Evolutionary conservation across 768 basidiomycete species (phyloP).

Genomic region (Chlorophyllum brunneum): DNA sequence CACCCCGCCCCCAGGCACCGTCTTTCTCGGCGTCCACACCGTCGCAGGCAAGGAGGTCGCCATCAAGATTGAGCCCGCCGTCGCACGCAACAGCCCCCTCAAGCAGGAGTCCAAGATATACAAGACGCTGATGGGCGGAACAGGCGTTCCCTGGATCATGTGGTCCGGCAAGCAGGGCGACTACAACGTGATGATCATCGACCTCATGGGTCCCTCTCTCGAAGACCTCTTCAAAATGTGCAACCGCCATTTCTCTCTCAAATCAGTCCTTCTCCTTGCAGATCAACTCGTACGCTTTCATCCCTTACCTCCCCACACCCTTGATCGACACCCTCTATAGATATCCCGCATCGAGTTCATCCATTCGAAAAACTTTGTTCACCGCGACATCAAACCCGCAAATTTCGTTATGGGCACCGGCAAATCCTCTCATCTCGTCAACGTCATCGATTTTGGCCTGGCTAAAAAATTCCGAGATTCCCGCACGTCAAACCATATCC

Average conservation of each 20-base stretch:
- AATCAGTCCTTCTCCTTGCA: constrained; percentile 89
- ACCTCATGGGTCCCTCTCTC: constrained; percentile 87
- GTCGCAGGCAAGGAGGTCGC: constrained; percentile 82
- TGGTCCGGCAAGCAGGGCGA: constrained; percentile 89
- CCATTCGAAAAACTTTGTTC: constrained; percentile 90
- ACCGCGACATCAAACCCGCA: constrained; percentile 97
- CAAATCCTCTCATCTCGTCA: constrained; percentile 62
- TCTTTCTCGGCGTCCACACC: constrained; percentile 76
- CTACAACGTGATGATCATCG: constrained; percentile 98
- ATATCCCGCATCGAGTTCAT: constrained; percentile 96
- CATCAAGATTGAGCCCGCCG: constrained; percentile 75
- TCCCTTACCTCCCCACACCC: background rate
- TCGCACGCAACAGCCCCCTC: constrained; percentile 58
- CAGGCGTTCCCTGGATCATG: constrained; percentile 89
- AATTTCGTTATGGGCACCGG: constrained; percentile 94
- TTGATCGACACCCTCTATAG: constrained; percentile 33
- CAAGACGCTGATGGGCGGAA: constrained; percentile 85
- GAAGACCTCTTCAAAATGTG: constrained; percentile 87
- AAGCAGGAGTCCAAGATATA: constrained; percentile 91
- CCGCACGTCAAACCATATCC: constrained; percentile 60
- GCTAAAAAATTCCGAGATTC: constrained; percentile 75
- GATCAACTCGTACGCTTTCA: constrained; percentile 82
- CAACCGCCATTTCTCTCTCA: constrained; percentile 89
- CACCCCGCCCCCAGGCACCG: constrained; percentile 52
- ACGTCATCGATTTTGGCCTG: constrained; percentile 89